phyloP scores from a whole-genome alignment of 345 rosid genomes.

The Cardamine occulta region DNA sequence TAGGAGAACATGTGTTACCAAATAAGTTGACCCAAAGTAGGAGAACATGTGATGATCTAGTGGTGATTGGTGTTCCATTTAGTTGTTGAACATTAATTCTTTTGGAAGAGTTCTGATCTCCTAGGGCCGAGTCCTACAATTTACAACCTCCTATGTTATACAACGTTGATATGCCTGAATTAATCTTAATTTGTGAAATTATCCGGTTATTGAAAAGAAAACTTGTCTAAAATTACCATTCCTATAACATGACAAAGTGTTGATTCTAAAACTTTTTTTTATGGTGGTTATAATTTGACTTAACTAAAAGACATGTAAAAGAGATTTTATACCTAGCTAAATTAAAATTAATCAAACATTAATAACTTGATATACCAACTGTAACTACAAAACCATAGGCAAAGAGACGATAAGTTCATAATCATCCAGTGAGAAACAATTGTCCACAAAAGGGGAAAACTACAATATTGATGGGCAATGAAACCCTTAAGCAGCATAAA shows the following conservation, averaged over 20 bases:
- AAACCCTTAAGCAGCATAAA: no score
- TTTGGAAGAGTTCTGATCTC: not conserved
- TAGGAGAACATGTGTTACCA: not conserved
- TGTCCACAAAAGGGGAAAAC: not conserved
- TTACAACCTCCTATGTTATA: not conserved
- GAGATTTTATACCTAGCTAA: not conserved
- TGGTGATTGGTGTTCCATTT: not conserved
- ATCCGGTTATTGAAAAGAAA: not conserved
- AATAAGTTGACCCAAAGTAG: not conserved
- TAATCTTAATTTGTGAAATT: not conserved
- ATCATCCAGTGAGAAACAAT: not conserved
- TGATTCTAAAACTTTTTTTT: not conserved
- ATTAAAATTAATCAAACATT: not conserved
- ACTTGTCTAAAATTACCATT: not conserved
- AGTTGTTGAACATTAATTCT: not conserved
- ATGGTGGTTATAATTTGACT: not conserved
- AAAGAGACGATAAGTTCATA: not conserved
- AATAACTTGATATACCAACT: constrained; percentile 2
- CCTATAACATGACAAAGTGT: not conserved
- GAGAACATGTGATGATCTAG: not conserved
- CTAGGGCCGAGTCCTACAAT: not conserved
- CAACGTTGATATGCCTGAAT: not conserved
- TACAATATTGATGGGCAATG: no score
- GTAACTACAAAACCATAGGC: not conserved
- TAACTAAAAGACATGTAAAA: not conserved